Evolutionary conservation across 768 basidiomycete species (phyloP), one percentile per base, ranked within the genome.

Genomic region (Rickenella mellea): DNA sequence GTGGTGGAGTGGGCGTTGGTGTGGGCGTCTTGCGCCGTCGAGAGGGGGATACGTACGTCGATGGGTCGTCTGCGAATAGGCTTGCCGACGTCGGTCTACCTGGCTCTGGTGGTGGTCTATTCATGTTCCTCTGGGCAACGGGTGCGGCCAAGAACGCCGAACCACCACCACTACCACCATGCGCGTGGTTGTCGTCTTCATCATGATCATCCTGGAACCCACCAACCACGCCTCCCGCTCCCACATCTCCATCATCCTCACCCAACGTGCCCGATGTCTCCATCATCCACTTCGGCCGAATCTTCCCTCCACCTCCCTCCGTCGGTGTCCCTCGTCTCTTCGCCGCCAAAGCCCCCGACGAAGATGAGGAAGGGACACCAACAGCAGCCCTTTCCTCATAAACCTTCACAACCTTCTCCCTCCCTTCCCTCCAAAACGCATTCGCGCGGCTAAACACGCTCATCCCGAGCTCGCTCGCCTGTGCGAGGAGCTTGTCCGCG

Each of bases 381-480:
- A n/a, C n/a, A n/a, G n/a, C n/a, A 27, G 71, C 62, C 22, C 73
- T 75, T 55, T 98, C 94, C 55, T 90, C 92, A 42, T 91, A 87
- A 3, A 69, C 82, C 59, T 87, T 89, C 57, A 78, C 70, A 1
- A 86, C 83, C 43, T 68, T 74, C 57, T 85, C 86, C 56, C 77
- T 88, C 6, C 89, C 80, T 45, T 82, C 75, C 50, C 78, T 84
- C 89, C 86, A 96, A 40, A 93, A 78, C 2, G 79, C 74, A 51
- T 81, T 88, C 4, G 92, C 94, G 45, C 78, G 78, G 48, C 66
- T 89, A 54, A 97, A 84, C 60, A 97, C 64, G 44, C 66, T 83
- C 45, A 83, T 63, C 6, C 94, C 90, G 39, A 99, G 78, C 58
- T 85, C 85, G 43, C 80, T 81, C 0, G 92, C 93, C 51, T 92